Base-by-base conservation (phyloP, 257 asterid genomes). In the Solanum rostratum region DNA sequence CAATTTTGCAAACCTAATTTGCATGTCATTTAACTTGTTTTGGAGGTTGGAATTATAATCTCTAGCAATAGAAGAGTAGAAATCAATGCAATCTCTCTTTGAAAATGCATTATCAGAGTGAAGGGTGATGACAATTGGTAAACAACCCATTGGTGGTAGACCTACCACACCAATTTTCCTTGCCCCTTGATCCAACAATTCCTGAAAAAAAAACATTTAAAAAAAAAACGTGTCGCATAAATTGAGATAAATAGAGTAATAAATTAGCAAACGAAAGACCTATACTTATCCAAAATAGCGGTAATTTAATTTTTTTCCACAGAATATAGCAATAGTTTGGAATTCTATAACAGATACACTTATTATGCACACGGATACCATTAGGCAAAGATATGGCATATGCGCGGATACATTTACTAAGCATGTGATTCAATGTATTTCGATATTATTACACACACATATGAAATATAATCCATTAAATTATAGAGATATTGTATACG, bases 81-180 rank as follows among this genome's bases (percentile, higher is more conserved):
- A 82, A 11, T 37, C 78, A 69, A 89, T 8, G 85, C 99, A 95
- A 2, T 79, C 85, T 1, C 97, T 93, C 20, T 88, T 52, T 1
- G 24, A 13, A 54, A 89, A 13, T 13, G 90, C 85, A 70, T 87
- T 33, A 4, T 86, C 81, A 0, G 94, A 85, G 80, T 81, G 81
- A 0, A 91, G 82, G 0, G 95, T 92, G 19, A 94, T 93, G 22
- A 91, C 94, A 1, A 91, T 1, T 0, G 97, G 99, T 86, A 95
- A 87, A 76, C 98, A 95, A 24, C 99, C 99, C 88, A 94, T 90
- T 46, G 98, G 93, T 0, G 94, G 92, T 81, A 95, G 84, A 66
- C 98, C 97, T 66, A 80, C 98, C 1, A 94, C 92, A 49, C 95
- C 99, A 2, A 95, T 94, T 18, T 91, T 87, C 10, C 92, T 87